Percentiles rank a stretch among this genome's conserved stretches.
Conservation (phyloP, 441 rosid genomes). For the Raphanus hybrid region DNA sequence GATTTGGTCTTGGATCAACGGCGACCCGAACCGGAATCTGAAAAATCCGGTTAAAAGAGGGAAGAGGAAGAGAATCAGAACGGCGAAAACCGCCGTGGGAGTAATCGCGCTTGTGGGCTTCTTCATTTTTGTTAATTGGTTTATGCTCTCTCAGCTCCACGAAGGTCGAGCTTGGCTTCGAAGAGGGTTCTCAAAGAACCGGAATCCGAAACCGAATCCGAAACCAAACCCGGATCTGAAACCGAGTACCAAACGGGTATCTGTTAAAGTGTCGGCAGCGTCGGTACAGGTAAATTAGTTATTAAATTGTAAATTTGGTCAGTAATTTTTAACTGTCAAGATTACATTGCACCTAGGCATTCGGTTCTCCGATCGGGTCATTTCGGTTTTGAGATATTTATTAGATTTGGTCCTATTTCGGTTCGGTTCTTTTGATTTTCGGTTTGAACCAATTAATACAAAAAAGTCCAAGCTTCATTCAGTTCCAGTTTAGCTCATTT, state of each 20-base stretch:
- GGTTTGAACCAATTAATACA: not conserved
- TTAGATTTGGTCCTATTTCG: not conserved
- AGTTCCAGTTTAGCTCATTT: not conserved
- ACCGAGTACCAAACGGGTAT: slow-evolving; percentile 40
- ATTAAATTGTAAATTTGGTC: not conserved
- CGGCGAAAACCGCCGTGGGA: slow-evolving; percentile 52
- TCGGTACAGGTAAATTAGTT: slow-evolving; percentile 51
- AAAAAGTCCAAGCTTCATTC: not conserved
- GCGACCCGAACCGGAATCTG: slow-evolving; percentile 40
- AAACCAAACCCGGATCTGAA: slow-evolving; percentile 21
- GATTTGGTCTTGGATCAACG: slow-evolving; percentile 39
- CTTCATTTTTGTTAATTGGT: slow-evolving; percentile 73
- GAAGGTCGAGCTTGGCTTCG: slow-evolving; percentile 48
- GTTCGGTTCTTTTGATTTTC: not conserved
- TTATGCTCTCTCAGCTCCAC: slow-evolving; percentile 73
- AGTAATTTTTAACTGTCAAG: slow-evolving; percentile 7
- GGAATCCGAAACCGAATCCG: slow-evolving; percentile 21
- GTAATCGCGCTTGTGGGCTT: slow-evolving; percentile 60
- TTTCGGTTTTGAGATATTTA: not conserved
- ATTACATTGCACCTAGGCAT: not conserved
- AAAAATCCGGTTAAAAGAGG: slow-evolving; percentile 43
- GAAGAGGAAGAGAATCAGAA: slow-evolving; percentile 56
- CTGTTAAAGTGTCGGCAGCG: slow-evolving; percentile 48
- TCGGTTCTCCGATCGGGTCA: not conserved
- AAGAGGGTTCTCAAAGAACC: slow-evolving; percentile 39